Percentiles rank a stretch among this genome's conserved stretches.
These are phyloP conservation scores for Exophiala alcalophila DNA, from an alignment of 2,329 filamentous ascomycete genomes.

Conservation along the genomic window DNA sequence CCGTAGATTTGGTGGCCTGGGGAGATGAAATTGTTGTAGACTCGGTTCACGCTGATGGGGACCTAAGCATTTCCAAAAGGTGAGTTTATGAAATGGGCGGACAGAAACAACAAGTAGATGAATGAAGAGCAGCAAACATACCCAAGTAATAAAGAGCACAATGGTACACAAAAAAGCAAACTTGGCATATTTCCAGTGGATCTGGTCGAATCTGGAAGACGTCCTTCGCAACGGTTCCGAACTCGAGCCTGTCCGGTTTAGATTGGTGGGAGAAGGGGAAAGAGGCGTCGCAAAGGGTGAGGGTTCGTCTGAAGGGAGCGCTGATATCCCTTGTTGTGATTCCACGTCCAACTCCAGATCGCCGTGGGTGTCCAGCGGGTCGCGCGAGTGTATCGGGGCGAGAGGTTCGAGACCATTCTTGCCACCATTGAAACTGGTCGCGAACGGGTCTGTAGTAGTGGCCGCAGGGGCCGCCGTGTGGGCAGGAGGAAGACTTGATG, in stretches of 20 bases:
- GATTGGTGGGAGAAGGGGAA: constrained; percentile 1
- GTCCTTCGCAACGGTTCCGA: constrained; percentile 6
- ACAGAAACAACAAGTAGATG: background rate
- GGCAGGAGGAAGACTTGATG: no score
- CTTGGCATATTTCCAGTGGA: constrained; percentile 25
- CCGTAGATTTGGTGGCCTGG: constrained; percentile 22
- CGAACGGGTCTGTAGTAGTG: background rate
- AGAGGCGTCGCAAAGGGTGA: constrained; percentile 1
- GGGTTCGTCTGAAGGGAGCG: background rate
- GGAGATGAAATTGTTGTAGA: constrained; percentile 24
- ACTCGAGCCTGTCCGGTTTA: constrained; percentile 6
- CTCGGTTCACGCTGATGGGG: constrained; percentile 21
- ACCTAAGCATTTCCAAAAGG: background rate
- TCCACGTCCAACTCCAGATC: no score
- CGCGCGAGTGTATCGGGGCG: constrained; percentile 13
- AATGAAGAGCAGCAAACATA: background rate
- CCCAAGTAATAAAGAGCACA: constrained; percentile 24
- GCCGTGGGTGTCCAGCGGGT: no score
- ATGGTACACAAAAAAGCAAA: constrained; percentile 23
- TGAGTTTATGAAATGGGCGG: background rate
- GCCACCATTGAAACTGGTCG: constrained; percentile 7
- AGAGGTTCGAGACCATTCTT: constrained; percentile 18
- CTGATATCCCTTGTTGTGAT: background rate
- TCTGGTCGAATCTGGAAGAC: constrained; percentile 17
- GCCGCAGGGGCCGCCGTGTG: background rate